Base-by-base conservation (phyloP, 108 stramenopile genomes). In the Stephanodiscus triporus region DNA sequence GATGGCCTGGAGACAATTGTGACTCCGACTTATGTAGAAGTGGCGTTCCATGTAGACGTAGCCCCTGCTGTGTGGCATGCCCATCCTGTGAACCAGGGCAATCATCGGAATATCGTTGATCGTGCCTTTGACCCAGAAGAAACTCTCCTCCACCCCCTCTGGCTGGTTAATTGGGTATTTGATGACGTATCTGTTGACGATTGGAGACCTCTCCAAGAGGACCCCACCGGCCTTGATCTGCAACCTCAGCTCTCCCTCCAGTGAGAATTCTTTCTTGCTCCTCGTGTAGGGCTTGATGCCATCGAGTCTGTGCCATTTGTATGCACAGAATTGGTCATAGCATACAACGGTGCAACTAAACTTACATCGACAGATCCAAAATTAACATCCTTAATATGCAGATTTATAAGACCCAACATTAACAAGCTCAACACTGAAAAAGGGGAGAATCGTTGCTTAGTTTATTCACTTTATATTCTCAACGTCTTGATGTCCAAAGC, bases 31-130 rank as follows among this genome's bases (percentile, higher is more conserved):
- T 8, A 87, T 51, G 57, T 87, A 87, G 50, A 85, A 87, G 64
- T 85, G 82, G 6, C 86, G 68, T 45, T 84, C 80, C 73, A 80
- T 84, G 43, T 84, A 79, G 4, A 82, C 63, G 37, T 75, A 87
- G 10, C 77, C 72, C 11, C 58, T 80, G 34, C 67, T 50, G 16
- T 72, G 75, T 6, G 76, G 76, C 76, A 81, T 72, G 9, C 76
- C 80, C 20, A 76, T 20, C 40, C 78, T 67, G 56, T 87, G 86
- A 50, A 83, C 67, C 17, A 87, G 54, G 11, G 80, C 77, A 40
- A 87, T 73, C 5, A 84, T 85, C 29, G 84, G 82, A 37, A 83
- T 83, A 32, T 73, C 84, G 47, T 87, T 84, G 54, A 87, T 87
- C n/a, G 72, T 55, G 48, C 63, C 71, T 53, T 85, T 87, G 7